Conservation (phyloP, 306 rosid species). For the Lathyrus oleraceus region DNA sequence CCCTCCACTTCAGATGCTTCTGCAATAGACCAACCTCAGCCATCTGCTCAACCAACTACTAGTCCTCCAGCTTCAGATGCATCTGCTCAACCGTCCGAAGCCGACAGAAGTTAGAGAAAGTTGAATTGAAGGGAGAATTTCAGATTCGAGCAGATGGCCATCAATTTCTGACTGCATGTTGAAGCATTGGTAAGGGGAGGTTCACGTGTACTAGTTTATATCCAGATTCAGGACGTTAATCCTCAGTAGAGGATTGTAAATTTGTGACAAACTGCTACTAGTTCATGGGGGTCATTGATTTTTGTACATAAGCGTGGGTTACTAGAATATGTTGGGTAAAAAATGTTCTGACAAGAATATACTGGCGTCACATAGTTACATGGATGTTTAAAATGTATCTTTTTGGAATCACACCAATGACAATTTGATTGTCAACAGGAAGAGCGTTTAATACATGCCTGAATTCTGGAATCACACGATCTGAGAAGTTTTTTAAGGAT, state of each 20-base stretch:
- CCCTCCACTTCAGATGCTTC: conserved; percentile 42
- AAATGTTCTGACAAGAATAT: neutral
- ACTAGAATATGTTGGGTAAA: neutral
- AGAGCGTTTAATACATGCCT: conserved; percentile 13
- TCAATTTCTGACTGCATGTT: neutral
- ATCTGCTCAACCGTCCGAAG: conserved; percentile 41
- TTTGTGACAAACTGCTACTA: conserved; percentile 34
- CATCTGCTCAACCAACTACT: conserved; percentile 38
- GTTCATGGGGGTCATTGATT: conserved; percentile 33
- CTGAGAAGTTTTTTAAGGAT: conserved; percentile 24
- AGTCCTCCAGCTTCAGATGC: conserved; percentile 39
- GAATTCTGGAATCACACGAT: conserved; percentile 14
- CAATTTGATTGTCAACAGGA: neutral
- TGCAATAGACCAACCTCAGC: conserved; percentile 43
- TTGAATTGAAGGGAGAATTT: conserved; percentile 27
- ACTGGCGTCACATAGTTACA: conserved; percentile 12
- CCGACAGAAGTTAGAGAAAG: conserved; percentile 33
- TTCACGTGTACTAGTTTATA: conserved; percentile 21
- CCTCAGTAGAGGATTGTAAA: conserved; percentile 41
- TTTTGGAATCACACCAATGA: conserved; percentile 23
- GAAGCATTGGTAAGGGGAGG: conserved; percentile 27
- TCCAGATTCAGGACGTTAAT: conserved; percentile 35
- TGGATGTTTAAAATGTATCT: conserved; percentile 19
- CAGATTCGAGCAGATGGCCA: conserved; percentile 10
- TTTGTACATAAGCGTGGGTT: conserved; percentile 42